Conservation (phyloP, 495 filamentous ascomycete species). For the Gamarada debralockiae region DNA sequence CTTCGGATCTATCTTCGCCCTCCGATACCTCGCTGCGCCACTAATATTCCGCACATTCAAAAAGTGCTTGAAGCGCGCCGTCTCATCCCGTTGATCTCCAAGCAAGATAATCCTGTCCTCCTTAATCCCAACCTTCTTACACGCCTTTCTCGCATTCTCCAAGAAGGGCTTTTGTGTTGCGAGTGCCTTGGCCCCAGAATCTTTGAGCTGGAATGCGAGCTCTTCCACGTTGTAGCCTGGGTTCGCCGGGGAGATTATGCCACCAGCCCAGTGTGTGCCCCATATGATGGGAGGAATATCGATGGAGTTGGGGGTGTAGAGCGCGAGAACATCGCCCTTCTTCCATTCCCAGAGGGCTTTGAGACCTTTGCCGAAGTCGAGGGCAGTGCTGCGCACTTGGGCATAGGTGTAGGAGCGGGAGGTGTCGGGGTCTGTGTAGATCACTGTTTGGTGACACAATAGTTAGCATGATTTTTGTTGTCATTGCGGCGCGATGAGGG, state of each 20-base stretch:
- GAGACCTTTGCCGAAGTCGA: slow-evolving; percentile 77
- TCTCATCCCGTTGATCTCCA: slow-evolving; percentile 65
- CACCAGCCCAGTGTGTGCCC: slow-evolving; percentile 83
- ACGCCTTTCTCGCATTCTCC: slow-evolving; percentile 59
- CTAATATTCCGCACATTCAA: slow-evolving; percentile 61
- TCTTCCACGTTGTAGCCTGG: slow-evolving; percentile 84
- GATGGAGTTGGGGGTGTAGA: slow-evolving; percentile 72
- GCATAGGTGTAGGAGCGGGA: slow-evolving; percentile 69
- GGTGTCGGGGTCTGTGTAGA: slow-evolving; percentile 75
- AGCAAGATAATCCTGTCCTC: slow-evolving; percentile 69
- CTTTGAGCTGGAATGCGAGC: slow-evolving; percentile 81
- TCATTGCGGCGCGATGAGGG: neutral
- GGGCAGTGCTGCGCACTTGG: slow-evolving; percentile 58
- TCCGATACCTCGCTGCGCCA: slow-evolving; percentile 35
- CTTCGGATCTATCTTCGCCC: slow-evolving; percentile 43
- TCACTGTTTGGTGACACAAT: slow-evolving; percentile 45
- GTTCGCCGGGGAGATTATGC: slow-evolving; percentile 77
- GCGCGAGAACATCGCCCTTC: slow-evolving; percentile 72
- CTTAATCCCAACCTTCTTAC: slow-evolving; percentile 60
- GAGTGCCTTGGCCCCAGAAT: slow-evolving; percentile 72
- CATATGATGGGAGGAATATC: slow-evolving; percentile 69
- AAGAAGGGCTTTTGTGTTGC: slow-evolving; percentile 67
- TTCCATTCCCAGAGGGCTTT: slow-evolving; percentile 68
- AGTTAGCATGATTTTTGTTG: neutral
- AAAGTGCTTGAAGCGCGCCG: slow-evolving; percentile 68